phyloP scores from a whole-genome alignment of 2,329 filamentous ascomycete species.

The Graphiopsis chlorocephala region DNA sequence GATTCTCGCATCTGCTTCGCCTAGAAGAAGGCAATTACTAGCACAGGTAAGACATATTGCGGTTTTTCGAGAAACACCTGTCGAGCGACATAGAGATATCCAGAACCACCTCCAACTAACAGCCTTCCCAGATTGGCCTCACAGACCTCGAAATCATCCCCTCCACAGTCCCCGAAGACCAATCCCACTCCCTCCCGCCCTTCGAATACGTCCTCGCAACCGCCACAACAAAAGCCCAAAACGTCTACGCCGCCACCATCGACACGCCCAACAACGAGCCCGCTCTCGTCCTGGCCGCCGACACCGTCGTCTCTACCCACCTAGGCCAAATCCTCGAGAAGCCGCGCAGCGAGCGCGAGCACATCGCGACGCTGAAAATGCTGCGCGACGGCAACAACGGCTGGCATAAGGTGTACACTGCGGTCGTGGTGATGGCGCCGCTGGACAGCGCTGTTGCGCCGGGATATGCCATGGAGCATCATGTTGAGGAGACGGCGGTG shows the following conservation, averaged over 20 bases:
- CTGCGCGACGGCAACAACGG: conserved; percentile 66
- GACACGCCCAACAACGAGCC: conserved; percentile 64
- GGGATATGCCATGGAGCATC: conserved; percentile 76
- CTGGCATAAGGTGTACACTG: conserved; percentile 78
- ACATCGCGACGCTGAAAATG: conserved; percentile 77
- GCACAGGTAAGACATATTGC: conserved; percentile 54
- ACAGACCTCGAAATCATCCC: conserved; percentile 79
- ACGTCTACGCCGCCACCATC: conserved; percentile 64
- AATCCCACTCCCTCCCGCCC: conserved; percentile 74
- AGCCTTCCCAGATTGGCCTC: conserved; percentile 64
- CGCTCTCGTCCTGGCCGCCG: conserved; percentile 80
- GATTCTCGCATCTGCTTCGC: conserved; percentile 87
- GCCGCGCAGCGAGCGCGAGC: conserved; percentile 75
- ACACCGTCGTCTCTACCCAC: conserved; percentile 81
- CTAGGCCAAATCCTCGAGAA: conserved; percentile 85
- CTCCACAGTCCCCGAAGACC: conserved; percentile 79
- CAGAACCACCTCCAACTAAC: neutral
- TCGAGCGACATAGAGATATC: neutral
- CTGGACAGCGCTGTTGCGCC: conserved; percentile 76
- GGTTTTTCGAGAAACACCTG: neutral
- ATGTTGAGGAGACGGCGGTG: conserved; percentile 90
- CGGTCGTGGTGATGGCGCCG: conserved; percentile 79
- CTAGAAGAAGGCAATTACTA: conserved; percentile 77
- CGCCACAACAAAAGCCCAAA: conserved; percentile 75
- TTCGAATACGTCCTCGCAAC: conserved; percentile 91